Conservation (phyloP, 805 yeast species). For the Ogataea allantospora region DNA sequence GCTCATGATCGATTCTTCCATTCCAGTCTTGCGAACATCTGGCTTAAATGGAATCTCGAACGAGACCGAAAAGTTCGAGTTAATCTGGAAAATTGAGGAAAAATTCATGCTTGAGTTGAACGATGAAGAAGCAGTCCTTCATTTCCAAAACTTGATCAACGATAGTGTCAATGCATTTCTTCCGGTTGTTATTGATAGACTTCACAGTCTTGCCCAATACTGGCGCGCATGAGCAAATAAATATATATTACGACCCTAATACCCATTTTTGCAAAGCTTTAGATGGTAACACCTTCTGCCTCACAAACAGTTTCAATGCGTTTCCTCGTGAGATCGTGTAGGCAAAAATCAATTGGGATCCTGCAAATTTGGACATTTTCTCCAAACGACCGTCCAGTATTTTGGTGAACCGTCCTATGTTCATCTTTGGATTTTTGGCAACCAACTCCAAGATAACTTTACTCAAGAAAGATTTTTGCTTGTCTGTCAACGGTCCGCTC, state of each 20-base stretch:
- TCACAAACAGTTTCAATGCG: constrained; percentile 29
- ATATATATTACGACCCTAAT: constrained; percentile 2
- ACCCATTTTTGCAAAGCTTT: constrained; percentile 20
- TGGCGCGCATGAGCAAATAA: constrained; percentile 73
- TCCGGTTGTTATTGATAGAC: constrained; percentile 92
- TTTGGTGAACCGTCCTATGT: constrained; percentile 18
- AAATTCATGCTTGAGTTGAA: constrained; percentile 90
- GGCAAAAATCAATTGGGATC: constrained; percentile 32
- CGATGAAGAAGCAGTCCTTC: constrained; percentile 93
- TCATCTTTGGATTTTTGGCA: constrained; percentile 22
- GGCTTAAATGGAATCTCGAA: constrained; percentile 26
- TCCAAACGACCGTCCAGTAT: constrained; percentile 17
- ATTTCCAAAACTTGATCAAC: constrained; percentile 90
- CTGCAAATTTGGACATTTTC: constrained; percentile 24
- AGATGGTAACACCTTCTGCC: constrained; percentile 23
- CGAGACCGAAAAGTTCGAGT: constrained; percentile 74
- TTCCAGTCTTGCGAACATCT: constrained; percentile 72
- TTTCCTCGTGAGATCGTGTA: constrained; percentile 30
- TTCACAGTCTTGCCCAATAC: constrained; percentile 94
- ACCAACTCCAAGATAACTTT: constrained; percentile 18
- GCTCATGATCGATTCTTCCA: constrained; percentile 88
- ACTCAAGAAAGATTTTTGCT: constrained; percentile 23
- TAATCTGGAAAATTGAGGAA: constrained; percentile 88
- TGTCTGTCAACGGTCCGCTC: constrained; percentile 21
- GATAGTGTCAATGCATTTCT: constrained; percentile 91